A percentile compares a stretch with the other conserved stretches of the same genome.
phyloP scores from a whole-genome alignment of 768 basidiomycete species.

The Tulasnella sp. region DNA sequence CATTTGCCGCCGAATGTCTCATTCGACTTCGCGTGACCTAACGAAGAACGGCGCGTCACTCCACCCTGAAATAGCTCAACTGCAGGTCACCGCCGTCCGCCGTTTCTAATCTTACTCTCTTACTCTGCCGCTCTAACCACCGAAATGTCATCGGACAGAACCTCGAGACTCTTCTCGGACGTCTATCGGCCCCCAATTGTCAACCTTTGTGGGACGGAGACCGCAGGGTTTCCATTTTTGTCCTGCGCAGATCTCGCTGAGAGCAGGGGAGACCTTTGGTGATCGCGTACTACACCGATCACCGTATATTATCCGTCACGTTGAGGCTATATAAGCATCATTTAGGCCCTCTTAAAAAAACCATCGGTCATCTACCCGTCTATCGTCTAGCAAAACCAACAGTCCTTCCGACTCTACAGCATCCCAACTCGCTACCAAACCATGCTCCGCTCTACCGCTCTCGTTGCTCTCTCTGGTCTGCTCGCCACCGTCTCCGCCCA shows the following conservation, averaged over 20 bases:
- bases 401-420: not conserved
- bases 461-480: constrained; percentile 16
- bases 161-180: not conserved
- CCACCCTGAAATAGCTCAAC: not conserved
- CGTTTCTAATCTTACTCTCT: not conserved
- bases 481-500: constrained; percentile 36
- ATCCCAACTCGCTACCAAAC: not conserved
- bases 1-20: constrained; percentile 6
- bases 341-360: not conserved
- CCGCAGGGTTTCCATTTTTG: not conserved
- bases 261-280: not conserved
- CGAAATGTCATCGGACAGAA: not conserved
- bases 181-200: not conserved
- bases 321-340: not conserved
- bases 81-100: not conserved
- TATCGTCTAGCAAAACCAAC: not conserved
- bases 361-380: not conserved
- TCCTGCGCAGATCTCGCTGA: not conserved
- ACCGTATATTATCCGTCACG: not conserved
- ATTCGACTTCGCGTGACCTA: not conserved
- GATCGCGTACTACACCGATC: not conserved
- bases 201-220: not conserved
- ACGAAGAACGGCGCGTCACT: not conserved
- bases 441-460: not conserved
- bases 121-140: not conserved